phyloP scores from a whole-genome alignment of 2,329 filamentous ascomycete species.

The Fusarium newnesense region DNA sequence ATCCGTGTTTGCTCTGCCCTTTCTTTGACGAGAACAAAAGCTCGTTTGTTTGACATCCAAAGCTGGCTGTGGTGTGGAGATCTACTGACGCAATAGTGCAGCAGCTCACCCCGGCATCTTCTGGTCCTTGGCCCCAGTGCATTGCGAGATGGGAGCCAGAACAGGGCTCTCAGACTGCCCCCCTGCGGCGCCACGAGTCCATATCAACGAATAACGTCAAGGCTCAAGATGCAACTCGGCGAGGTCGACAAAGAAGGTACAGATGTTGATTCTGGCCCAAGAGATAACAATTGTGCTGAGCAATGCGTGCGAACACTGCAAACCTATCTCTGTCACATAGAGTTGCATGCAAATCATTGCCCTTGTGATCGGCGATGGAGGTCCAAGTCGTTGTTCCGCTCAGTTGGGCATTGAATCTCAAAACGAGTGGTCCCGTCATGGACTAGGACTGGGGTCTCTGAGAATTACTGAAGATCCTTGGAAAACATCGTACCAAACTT shows the following conservation, averaged over 20 bases:
- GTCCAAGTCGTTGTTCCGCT: slow-evolving; percentile 13
- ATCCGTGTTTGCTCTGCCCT: not conserved
- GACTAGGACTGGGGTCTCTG: slow-evolving; percentile 27
- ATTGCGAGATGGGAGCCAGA: slow-evolving; percentile 28
- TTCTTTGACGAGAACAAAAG: slow-evolving; percentile 18
- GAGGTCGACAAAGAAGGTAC: slow-evolving; percentile 15
- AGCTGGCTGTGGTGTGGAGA: slow-evolving; percentile 35
- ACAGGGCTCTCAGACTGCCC: slow-evolving; percentile 30
- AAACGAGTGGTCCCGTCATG: slow-evolving; percentile 24
- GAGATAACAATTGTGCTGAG: not conserved
- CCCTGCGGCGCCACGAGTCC: slow-evolving; percentile 29
- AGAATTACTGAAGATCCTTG: slow-evolving; percentile 1
- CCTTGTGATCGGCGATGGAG: slow-evolving; percentile 24
- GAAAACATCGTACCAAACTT: slow-evolving; percentile 14
- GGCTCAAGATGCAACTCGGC: slow-evolving; percentile 6
- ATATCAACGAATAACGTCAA: slow-evolving; percentile 27
- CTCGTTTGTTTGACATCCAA: slow-evolving; percentile 31
- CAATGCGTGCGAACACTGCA: slow-evolving; percentile 14
- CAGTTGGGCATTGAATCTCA: slow-evolving; percentile 36
- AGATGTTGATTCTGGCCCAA: not conserved
- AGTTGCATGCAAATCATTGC: slow-evolving; percentile 31
- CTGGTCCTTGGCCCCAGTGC: slow-evolving; percentile 26
- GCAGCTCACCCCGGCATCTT: slow-evolving; percentile 32
- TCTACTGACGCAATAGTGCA: slow-evolving; percentile 46
- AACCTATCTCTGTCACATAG: slow-evolving; percentile 19